A percentile compares a stretch with the other conserved stretches of the same genome.
Conservation (phyloP, 768 basidiomycete species). For the Favolaschia claudopus region DNA sequence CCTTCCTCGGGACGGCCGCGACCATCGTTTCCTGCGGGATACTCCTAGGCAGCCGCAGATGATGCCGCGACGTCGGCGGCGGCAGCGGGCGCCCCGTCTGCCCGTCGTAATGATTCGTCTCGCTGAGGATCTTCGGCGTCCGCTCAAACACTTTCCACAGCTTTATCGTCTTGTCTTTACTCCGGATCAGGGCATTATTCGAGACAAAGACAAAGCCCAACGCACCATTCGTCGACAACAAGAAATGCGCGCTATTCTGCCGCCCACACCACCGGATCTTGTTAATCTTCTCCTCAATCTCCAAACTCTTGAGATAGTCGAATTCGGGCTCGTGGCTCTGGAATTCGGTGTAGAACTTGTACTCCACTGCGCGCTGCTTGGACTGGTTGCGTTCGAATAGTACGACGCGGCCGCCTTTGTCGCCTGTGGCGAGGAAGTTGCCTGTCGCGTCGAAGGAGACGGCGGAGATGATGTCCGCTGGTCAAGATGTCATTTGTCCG, state of each 20-base stretch:
- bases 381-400: constrained; percentile 97
- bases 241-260: constrained; percentile 95
- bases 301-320: constrained; percentile 98
- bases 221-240: constrained; percentile 95
- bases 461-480: constrained; percentile 99
- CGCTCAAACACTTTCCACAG: constrained; percentile 99
- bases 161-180: constrained; percentile 98
- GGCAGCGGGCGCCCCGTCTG: constrained; percentile 73
- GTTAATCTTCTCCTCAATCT: constrained; percentile 99
- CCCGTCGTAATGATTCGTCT: constrained; percentile 92
- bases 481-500: too few relatives aligned
- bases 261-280: constrained; percentile 99
- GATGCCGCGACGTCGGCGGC: constrained; percentile 60
- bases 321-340: constrained; percentile 99
- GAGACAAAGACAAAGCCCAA: constrained; percentile 18
- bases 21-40: constrained; percentile 95
- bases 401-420: constrained; percentile 99
- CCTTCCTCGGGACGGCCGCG: constrained; percentile 97
- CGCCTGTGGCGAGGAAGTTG: constrained; percentile 98
- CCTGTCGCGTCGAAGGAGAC: constrained; percentile 99
- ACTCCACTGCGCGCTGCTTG: constrained; percentile 99
- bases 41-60: constrained; percentile 89
- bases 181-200: constrained; percentile 13
- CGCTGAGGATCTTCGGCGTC: constrained; percentile 90
- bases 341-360: constrained; percentile 99